Evolutionary conservation across 441 rosid genomes (phyloP).

Genomic region (Isatis lusitanica): DNA sequence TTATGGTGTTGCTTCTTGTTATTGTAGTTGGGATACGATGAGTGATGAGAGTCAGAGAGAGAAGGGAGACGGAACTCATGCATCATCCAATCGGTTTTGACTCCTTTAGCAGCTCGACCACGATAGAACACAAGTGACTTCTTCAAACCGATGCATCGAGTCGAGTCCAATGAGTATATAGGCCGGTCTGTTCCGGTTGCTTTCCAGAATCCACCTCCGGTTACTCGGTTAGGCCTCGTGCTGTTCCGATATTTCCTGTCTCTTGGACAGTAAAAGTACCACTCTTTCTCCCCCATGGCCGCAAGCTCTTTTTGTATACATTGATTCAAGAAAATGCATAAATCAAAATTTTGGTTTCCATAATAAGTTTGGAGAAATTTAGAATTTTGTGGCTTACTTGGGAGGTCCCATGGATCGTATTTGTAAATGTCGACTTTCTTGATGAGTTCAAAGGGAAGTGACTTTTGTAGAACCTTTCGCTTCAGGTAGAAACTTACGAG

Average conservation of each 20-base stretch:
- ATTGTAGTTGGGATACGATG: slow-evolving; percentile 43
- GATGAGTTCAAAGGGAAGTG: slow-evolving; percentile 81
- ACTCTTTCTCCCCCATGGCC: slow-evolving; percentile 81
- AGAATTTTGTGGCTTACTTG: slow-evolving; percentile 58
- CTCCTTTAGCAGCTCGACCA: slow-evolving; percentile 93
- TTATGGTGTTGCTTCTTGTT: slow-evolving; percentile 50
- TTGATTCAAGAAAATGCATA: slow-evolving; percentile 16
- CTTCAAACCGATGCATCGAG: slow-evolving; percentile 81
- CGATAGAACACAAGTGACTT: slow-evolving; percentile 89
- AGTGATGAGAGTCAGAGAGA: slow-evolving; percentile 42
- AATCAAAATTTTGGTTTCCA: neutral
- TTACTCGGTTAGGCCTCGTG: slow-evolving; percentile 84
- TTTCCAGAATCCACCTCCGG: slow-evolving; percentile 94
- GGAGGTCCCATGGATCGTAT: slow-evolving; percentile 95
- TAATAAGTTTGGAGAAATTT: neutral
- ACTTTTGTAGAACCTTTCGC: slow-evolving; percentile 64
- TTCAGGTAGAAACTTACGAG: slow-evolving; percentile 85
- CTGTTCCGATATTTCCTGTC: slow-evolving; percentile 91
- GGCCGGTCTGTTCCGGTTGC: slow-evolving; percentile 97
- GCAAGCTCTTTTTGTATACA: slow-evolving; percentile 50
- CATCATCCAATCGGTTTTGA: slow-evolving; percentile 99
- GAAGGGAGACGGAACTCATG: slow-evolving; percentile 93
- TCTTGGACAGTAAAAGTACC: slow-evolving; percentile 92
- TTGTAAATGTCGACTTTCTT: slow-evolving; percentile 91
- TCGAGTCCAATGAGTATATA: slow-evolving; percentile 73